Evolutionary conservation across 768 basidiomycete genomes (phyloP).

Genomic region (Cytidiella melzeri): DNA sequence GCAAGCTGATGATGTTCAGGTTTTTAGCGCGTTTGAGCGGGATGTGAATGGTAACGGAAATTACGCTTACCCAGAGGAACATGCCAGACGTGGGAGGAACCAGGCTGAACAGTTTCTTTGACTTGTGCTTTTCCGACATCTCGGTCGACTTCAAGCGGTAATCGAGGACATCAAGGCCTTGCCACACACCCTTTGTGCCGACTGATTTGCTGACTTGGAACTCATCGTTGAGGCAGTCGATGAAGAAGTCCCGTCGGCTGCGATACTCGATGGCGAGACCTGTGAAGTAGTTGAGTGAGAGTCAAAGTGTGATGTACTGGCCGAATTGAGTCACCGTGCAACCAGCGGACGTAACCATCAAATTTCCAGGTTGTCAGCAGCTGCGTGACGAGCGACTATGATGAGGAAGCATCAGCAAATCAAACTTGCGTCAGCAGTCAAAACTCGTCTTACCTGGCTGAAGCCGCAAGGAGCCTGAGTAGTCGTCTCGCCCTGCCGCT

Average conservation of each 20-base stretch:
- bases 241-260: constrained; percentile 51
- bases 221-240: constrained; percentile 57
- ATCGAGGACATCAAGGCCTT: constrained; percentile 37
- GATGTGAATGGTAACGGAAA: neutral
- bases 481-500: constrained; percentile 60
- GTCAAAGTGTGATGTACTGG: neutral
- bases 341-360: constrained; percentile 73
- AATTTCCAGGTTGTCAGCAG: constrained; percentile 62
- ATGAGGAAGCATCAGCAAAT: neutral
- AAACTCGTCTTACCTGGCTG: constrained; percentile 44
- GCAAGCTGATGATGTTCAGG: constrained; percentile 38
- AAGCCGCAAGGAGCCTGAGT: constrained; percentile 73
- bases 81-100: constrained; percentile 78
- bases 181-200: constrained; percentile 23
- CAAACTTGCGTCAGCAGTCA: too few relatives aligned
- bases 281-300: constrained; percentile 14
- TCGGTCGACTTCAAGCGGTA: constrained; percentile 33
- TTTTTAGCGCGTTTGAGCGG: neutral
- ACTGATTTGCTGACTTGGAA: constrained; percentile 46
- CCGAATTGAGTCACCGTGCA: constrained; percentile 43
- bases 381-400: constrained; percentile 48
- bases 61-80: constrained; percentile 61
- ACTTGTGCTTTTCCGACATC: constrained; percentile 36
- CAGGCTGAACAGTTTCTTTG: constrained; percentile 50
- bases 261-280: constrained; percentile 52